Evolutionary conservation across 148 eudicot genomes (phyloP), one percentile per base, ranked within the genome.

Genomic region (Drosera capensis): DNA sequence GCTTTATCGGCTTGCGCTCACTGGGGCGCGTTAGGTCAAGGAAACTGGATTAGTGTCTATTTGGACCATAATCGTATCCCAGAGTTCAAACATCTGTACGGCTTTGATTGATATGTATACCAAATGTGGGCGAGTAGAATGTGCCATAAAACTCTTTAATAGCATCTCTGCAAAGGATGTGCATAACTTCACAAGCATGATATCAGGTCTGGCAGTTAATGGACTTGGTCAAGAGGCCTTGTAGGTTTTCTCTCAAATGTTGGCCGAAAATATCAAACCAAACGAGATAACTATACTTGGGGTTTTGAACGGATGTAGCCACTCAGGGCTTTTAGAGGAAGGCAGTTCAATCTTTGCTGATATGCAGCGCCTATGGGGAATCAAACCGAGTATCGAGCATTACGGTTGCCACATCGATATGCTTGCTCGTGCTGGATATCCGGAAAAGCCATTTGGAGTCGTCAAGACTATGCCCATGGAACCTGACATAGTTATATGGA

Each of bases 21-120:
- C 51, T 77, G 73, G 54, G 83, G 80, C 40, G 76, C 80, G 8
- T 63, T 76, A 34, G 73, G 73, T 55, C 79, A 61, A 24, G 90
- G 90, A 13, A 57, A 37, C 16, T 62, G 71, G 71, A 63, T 76
- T 49, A 63, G 61, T 57, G 64, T 17, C 23, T 77, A 73, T 51
- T 52, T 76, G 49, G 40, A 60, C 45, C 66, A 46, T 34, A 63
- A 48, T 29, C 43, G 54, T 70, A 14, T 13, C 35, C 1, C 25
- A 51, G 38, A 73, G 60, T 46, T 46, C 75, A 13, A 77, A 73
- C 40, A 53, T 77, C 2, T 49, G 52, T 42, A 80, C 90, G 8
- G 68, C 73, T 51, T 71, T 80, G 15, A 68, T 80, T 52, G 83
- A 76, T 35, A 70, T 76, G 83, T 80, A 76, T 45, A 72, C 90